Evolutionary conservation across 2,329 filamentous ascomycete species (phyloP).

Genomic region (Ascosphaera apis): DNA sequence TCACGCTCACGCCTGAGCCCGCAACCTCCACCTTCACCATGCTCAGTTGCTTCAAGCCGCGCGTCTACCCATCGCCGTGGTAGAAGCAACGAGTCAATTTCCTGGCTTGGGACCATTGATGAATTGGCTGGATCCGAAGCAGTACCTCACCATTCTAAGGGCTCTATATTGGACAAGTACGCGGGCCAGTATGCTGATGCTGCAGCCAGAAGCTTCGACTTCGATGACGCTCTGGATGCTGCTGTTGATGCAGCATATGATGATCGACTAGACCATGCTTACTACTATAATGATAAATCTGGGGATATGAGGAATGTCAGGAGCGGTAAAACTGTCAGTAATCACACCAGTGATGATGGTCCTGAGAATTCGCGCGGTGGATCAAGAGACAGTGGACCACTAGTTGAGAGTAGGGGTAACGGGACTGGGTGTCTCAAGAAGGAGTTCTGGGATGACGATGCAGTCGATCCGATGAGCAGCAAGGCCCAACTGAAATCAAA

Average conservation of each 20-base stretch:
- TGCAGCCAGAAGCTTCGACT: slow-evolving; percentile 28
- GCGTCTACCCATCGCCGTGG: slow-evolving; percentile 19
- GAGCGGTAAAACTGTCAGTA: no score
- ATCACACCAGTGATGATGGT: no score
- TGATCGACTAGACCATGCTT: slow-evolving; percentile 55
- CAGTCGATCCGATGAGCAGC: no score
- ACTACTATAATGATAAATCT: neutral
- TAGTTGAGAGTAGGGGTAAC: no score
- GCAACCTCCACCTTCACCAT: neutral
- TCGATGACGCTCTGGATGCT: slow-evolving; percentile 81
- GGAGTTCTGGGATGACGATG: slow-evolving; percentile 16
- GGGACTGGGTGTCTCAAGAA: neutral
- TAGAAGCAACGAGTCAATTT: slow-evolving; percentile 57
- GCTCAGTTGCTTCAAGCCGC: neutral
- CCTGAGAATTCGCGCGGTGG: no score
- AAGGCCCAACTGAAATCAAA: slow-evolving; percentile 13
- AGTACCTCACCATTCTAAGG: slow-evolving; percentile 29
- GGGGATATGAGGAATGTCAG: neutral
- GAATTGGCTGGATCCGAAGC: slow-evolving; percentile 35
- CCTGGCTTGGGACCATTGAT: slow-evolving; percentile 86
- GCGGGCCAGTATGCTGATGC: neutral
- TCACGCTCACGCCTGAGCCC: neutral
- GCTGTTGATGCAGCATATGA: slow-evolving; percentile 93
- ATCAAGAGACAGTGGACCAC: no score
- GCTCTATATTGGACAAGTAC: neutral